Conservation (phyloP, 345 rosid species). For the Firmiana major region DNA sequence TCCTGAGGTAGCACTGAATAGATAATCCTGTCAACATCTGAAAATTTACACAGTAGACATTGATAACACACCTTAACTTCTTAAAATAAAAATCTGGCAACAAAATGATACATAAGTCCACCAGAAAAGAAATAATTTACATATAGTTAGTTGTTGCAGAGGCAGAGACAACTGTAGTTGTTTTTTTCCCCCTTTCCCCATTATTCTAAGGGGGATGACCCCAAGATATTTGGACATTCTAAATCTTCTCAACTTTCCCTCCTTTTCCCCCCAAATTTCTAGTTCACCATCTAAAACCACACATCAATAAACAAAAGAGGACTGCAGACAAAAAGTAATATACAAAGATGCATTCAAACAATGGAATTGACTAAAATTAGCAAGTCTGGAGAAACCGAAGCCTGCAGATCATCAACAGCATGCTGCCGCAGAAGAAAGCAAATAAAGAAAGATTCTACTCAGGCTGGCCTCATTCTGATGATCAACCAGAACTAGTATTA, state of each 20-base stretch:
- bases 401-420: background rate
- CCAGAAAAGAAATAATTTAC: background rate
- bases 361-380: constrained; percentile 3
- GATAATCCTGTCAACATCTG: constrained; percentile 49
- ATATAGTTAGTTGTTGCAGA: background rate
- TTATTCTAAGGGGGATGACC: background rate
- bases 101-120: background rate
- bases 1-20: constrained; percentile 60
- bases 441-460: background rate
- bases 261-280: background rate
- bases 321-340: background rate
- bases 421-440: background rate
- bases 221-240: background rate
- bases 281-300: background rate
- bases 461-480: background rate
- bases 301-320: background rate
- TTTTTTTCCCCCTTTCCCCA: background rate
- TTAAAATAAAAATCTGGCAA: background rate
- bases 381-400: background rate
- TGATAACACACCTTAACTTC: constrained; percentile 18
- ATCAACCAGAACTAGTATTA: background rate
- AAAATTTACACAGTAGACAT: constrained; percentile 15
- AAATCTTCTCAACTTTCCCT: background rate
- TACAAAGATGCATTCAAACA: background rate
- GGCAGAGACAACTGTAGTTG: background rate